Evolutionary conservation across 2,329 filamentous ascomycete species (phyloP), one percentile per base, ranked within the genome.

Genomic region (Aspergillus sp.): DNA sequence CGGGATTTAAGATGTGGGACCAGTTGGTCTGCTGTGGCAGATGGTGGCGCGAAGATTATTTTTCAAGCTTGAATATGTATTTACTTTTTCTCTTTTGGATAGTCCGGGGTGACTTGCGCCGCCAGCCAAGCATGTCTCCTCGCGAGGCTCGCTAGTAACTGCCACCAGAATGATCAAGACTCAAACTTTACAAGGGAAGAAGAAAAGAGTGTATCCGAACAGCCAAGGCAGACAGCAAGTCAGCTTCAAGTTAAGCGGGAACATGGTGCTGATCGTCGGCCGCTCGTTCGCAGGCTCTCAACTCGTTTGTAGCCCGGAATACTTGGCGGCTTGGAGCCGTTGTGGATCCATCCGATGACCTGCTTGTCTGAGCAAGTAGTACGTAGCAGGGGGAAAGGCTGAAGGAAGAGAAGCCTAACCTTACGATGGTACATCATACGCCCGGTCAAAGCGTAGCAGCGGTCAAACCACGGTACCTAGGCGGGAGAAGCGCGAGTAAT

Each of bases 311-410:
- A 41, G 23, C 52, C 25, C 11, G n/a, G 43, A 7, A 53, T 34
- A 15, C 31, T 46, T 51, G 15, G 31, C 38, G n/a, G 25, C 30
- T 2, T 45, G 31, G 31, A 30, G 46, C 3, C 28, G 19, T 31
- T 11, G 52, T 55, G 58, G 52, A 55, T 60, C 43, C n/a, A 23
- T 48, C 43, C 48, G 56, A 58, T 52, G 25, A 53, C 54, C 17
- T 53, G 41, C 38, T 4, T 19, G 54, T 11, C 38, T 48, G 30
- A 38, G 22, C 54, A 49, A 50, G 54, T 34, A 23, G 41, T 28
- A 28, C 25, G 25, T 28, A 19, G 19, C 19, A 19, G 25, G 25
- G 25, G 6, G 25, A 28, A 28, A 28, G 25, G 4, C 6, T 28
- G 25, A 7, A 38, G 31, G 31, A 13, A 41, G 34, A 41, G 34